Percentiles rank a stretch among this genome's conserved stretches.
phyloP scores from a whole-genome alignment of 2,329 filamentous ascomycete genomes.

The Fusarium devonianum region DNA sequence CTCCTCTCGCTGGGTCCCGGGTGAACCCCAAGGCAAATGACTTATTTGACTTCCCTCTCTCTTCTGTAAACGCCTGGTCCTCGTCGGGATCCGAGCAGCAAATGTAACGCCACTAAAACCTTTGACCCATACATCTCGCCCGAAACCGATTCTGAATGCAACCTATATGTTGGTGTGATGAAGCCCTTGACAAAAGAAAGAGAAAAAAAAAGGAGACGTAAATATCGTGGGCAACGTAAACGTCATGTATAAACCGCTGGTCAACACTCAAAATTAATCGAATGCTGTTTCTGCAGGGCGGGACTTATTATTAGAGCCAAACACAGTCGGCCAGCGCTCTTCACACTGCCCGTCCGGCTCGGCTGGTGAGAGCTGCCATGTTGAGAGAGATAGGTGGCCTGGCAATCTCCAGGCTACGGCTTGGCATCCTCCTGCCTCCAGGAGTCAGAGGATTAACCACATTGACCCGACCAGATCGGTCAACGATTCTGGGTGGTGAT shows the following conservation, averaged over 20 bases:
- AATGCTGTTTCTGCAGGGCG: not conserved
- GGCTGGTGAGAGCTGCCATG: slow-evolving; percentile 36
- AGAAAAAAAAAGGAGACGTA: slow-evolving; percentile 16
- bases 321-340: slow-evolving; percentile 34
- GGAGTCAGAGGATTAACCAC: slow-evolving; percentile 65
- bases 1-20: not conserved
- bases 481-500: slow-evolving; percentile 54
- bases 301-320: slow-evolving; percentile 24
- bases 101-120: slow-evolving; percentile 32
- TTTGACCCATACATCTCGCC: slow-evolving; percentile 15
- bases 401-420: slow-evolving; percentile 63
- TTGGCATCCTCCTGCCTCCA: slow-evolving; percentile 60
- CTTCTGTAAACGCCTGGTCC: slow-evolving; percentile 37
- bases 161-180: slow-evolving; percentile 27
- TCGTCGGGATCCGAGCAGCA: slow-evolving; percentile 17
- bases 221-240: slow-evolving; percentile 27
- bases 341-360: slow-evolving; percentile 38
- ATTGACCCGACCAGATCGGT: slow-evolving; percentile 63
- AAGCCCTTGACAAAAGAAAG: slow-evolving; percentile 31
- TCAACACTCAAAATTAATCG: not conserved
- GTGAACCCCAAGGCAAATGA: slow-evolving; percentile 15
- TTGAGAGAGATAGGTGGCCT: slow-evolving; percentile 46
- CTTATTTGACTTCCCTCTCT: slow-evolving; percentile 22
- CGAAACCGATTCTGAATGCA: slow-evolving; percentile 29
- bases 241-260: slow-evolving; percentile 12